phyloP scores from a whole-genome alignment of 345 rosid genomes.

The Schrenkiella parvula region DNA sequence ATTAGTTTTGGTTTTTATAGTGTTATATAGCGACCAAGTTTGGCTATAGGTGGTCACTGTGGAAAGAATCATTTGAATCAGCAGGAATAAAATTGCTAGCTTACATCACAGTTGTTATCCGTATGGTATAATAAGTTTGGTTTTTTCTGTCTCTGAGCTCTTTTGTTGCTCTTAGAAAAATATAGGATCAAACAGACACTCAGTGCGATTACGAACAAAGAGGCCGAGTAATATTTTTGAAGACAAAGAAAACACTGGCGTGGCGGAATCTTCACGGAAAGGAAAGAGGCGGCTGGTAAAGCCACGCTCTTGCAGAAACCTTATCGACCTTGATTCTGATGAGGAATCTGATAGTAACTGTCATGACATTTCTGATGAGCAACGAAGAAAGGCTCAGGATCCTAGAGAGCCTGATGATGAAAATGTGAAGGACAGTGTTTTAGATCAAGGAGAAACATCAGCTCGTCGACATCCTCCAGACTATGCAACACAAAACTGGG shows the following conservation, averaged over 20 bases:
- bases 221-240: slow-evolving; percentile 10
- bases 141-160: background rate
- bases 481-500: slow-evolving; percentile 21
- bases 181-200: slow-evolving; percentile 8
- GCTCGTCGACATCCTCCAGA: slow-evolving; percentile 16
- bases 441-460: slow-evolving; percentile 42
- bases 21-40: background rate
- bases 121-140: background rate
- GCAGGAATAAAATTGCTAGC: background rate
- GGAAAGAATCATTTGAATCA: slow-evolving; percentile 11
- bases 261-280: slow-evolving; percentile 40
- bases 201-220: slow-evolving; percentile 20
- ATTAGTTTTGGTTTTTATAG: background rate
- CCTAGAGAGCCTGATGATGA: slow-evolving; percentile 17
- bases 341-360: slow-evolving; percentile 30
- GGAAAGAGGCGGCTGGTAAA: slow-evolving; percentile 44
- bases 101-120: background rate
- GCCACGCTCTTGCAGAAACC: slow-evolving; percentile 33
- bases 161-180: slow-evolving; percentile 13
- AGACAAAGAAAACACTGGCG: slow-evolving; percentile 30
- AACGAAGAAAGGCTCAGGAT: slow-evolving; percentile 20
- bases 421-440: slow-evolving; percentile 9
- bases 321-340: slow-evolving; percentile 44
- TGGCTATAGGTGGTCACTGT: slow-evolving; percentile 1
- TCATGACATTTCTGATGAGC: background rate